A percentile compares a stretch with the other conserved stretches of the same genome.
phyloP scores from a whole-genome alignment of 768 basidiomycete species.

The Serendipita indica region DNA sequence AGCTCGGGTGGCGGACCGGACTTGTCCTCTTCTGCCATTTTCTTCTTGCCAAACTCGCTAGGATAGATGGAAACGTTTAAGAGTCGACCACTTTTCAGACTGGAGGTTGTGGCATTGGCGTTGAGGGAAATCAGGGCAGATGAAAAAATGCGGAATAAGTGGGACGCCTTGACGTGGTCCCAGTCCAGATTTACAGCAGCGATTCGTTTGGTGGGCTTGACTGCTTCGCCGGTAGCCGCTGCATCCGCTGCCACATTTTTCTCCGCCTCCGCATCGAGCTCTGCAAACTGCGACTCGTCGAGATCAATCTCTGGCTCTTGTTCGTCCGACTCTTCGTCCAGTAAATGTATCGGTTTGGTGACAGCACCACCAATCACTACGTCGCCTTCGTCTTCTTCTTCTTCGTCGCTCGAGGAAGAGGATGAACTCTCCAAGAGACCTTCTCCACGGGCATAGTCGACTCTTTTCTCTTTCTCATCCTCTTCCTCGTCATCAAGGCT shows the following conservation, averaged over 20 bases:
- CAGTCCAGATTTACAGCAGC: conserved; percentile 95
- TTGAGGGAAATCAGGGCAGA: conserved; percentile 43
- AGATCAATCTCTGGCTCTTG: conserved; percentile 53
- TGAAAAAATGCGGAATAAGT: conserved; percentile 84
- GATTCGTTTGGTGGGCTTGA: conserved; percentile 45
- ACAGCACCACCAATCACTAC: conserved; percentile 34
- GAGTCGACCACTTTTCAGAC: conserved; percentile 38
- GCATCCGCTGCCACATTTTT: conserved; percentile 25
- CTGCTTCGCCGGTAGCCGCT: conserved; percentile 15
- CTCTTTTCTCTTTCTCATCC: conserved; percentile 26
- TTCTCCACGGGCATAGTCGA: conserved; percentile 85
- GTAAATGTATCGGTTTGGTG: conserved; percentile 28
- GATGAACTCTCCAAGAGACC: conserved; percentile 73
- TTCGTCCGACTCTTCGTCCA: conserved; percentile 21
- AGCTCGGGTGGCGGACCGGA: conserved; percentile 82
- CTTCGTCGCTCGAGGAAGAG: conserved; percentile 40
- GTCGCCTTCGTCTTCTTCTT: conserved; percentile 29
- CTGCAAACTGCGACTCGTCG: conserved; percentile 58
- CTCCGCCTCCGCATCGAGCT: conserved; percentile 58
- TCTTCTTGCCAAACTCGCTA: conserved; percentile 82
- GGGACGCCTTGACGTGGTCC: conserved; percentile 83
- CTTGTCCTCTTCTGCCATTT: conserved; percentile 72
- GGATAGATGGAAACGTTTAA: conserved; percentile 74
- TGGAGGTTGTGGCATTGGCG: conserved; percentile 37
- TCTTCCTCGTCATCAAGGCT: conserved; percentile 38